These are phyloP conservation scores for Exophiala oligosperma DNA, from an alignment of 2,329 filamentous ascomycete species.

Conservation along the genomic window DNA sequence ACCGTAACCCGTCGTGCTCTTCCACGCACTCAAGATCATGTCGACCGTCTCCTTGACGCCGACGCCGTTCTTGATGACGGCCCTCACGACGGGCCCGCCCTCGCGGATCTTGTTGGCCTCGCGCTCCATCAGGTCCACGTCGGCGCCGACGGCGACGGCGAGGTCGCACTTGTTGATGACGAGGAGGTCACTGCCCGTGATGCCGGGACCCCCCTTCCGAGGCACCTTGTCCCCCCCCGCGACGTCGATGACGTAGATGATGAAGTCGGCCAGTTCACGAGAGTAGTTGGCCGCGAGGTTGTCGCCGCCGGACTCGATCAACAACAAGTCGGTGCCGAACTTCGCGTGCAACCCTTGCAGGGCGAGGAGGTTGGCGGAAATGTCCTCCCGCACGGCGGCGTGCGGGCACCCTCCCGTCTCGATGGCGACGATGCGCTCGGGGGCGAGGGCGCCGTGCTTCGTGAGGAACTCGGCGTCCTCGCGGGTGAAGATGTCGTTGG, in stretches of 20 bases:
- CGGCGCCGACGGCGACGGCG: constrained; percentile 85
- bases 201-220: constrained; percentile 91
- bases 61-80: constrained; percentile 91
- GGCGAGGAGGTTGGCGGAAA: constrained; percentile 87
- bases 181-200: constrained; percentile 91
- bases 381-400: constrained; percentile 95
- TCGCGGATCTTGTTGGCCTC: constrained; percentile 94
- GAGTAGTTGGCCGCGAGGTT: constrained; percentile 97
- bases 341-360: constrained; percentile 82
- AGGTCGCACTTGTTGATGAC: constrained; percentile 98
- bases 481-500: constrained; percentile 48
- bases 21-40: constrained; percentile 89
- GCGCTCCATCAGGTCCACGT: constrained; percentile 89
- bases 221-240: constrained; percentile 96
- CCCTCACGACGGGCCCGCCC: constrained; percentile 92
- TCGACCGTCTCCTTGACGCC: constrained; percentile 84
- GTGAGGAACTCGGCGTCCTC: constrained; percentile 98
- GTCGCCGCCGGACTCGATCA: constrained; percentile 95
- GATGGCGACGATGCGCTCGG: constrained; percentile 85
- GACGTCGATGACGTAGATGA: constrained; percentile 98
- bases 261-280: constrained; percentile 92
- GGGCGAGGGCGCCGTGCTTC: constrained; percentile 76
- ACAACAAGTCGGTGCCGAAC: constrained; percentile 77
- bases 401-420: constrained; percentile 97
- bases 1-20: constrained; percentile 72